Evolutionary conservation across 1,284 basidiomycete species (phyloP), one percentile per base, ranked within the genome.

Genomic region (Boletus subluridellus): DNA sequence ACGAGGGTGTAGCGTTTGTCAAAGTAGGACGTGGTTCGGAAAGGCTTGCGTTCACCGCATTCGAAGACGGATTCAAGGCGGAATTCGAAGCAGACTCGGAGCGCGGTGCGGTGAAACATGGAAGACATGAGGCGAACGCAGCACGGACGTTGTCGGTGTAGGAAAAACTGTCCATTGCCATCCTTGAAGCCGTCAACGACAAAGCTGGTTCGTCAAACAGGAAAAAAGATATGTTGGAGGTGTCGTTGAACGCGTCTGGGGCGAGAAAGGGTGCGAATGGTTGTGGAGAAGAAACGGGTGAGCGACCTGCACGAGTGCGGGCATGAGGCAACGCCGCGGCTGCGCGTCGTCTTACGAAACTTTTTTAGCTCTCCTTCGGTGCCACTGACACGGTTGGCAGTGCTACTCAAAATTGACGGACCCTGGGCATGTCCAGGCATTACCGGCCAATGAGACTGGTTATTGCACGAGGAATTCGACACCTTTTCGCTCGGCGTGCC

Each of bases 71-170:
- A 42, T 59, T 57, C 14, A 53, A 39, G 12, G 58, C 41, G 9
- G 63, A 46, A 55, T 70, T 64, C 49, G 46, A 72, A 72, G 49
- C 4, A 26, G 53, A 46, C 45, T 55, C 49, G 21, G 73, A 66
- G 41, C 61, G 62, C 35, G 68, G 53, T 45, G 68, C 12, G 34
- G 66, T 55, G 64, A 89, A 75, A 69, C 86, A 89, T 58, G 82
- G 77, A 6, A 87, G 74, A 68, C 86, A 89, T 26, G 84, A 78
- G 52, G 77, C 74, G 57, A 86, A 67, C 24, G 80, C 81, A 50
- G 85, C 82, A 39, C 80, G 79, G 54, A 85, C 50, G 49, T 73
- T 78, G 66, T 89, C 86, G 17, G 79, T 77, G 81, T 82, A 87
- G 17, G 86, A 86, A 69, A 87, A 87, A 15, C 65, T 64, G 55